These are phyloP conservation scores for Phytopythium vexans DNA, from an alignment of 352 stramenopile genomes.

Conservation along the genomic window DNA sequence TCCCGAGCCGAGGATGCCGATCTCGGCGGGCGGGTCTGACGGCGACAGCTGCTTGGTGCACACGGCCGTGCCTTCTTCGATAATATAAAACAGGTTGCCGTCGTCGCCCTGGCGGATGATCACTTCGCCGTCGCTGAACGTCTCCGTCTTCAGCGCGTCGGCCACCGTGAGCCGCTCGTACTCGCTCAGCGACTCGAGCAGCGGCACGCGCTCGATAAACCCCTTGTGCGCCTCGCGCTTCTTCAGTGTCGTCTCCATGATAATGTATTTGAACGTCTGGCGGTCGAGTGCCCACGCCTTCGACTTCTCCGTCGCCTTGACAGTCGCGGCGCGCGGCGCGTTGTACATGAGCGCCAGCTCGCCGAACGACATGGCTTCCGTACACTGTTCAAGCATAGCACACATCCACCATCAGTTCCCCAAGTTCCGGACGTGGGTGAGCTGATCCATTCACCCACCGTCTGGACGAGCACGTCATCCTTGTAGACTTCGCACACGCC, in stretches of 20 bases:
- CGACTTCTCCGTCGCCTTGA: conserved; percentile 87
- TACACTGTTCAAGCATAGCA: conserved; percentile 41
- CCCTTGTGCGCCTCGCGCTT: conserved; percentile 85
- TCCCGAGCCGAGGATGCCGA: conserved; percentile 88
- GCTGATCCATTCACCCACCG: conserved; percentile 27
- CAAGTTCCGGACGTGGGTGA: background rate
- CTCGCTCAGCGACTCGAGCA: conserved; percentile 90
- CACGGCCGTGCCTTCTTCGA: conserved; percentile 76
- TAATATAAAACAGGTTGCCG: conserved; percentile 90
- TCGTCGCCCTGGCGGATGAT: conserved; percentile 90
- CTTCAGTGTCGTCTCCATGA: conserved; percentile 90
- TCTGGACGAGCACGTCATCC: conserved; percentile 82
- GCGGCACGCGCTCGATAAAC: conserved; percentile 86
- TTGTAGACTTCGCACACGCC: conserved; percentile 91
- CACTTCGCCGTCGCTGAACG: conserved; percentile 85
- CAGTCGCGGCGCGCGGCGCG: conserved; percentile 93
- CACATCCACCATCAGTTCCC: background rate
- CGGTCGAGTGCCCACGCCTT: conserved; percentile 92
- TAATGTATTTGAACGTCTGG: conserved; percentile 90
- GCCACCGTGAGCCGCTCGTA: conserved; percentile 89
- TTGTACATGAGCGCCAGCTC: conserved; percentile 98
- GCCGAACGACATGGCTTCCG: conserved; percentile 92
- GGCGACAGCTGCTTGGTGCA: conserved; percentile 84
- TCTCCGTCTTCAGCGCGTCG: conserved; percentile 77
- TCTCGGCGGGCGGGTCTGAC: conserved; percentile 61